Conservation (phyloP, 495 filamentous ascomycete species). For the Penicillium flavigenum region DNA sequence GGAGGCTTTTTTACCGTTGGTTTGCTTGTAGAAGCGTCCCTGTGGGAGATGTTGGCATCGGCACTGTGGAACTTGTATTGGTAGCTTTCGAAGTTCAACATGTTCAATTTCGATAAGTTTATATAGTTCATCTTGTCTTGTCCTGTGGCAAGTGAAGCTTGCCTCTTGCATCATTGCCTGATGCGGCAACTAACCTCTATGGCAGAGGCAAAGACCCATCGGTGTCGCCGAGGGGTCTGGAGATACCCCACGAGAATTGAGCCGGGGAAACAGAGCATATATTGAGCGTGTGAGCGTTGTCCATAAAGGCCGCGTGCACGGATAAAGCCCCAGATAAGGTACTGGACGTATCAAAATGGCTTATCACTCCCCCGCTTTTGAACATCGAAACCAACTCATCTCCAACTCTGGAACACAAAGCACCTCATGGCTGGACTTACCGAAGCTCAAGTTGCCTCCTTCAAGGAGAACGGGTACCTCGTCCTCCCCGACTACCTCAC, state of each 20-base stretch:
- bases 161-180: slow-evolving; percentile 13
- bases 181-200: slow-evolving; percentile 2
- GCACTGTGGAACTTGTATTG: background rate
- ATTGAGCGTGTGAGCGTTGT: background rate
- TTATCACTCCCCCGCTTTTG: slow-evolving; percentile 14
- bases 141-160: slow-evolving; percentile 11
- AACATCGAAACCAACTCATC: slow-evolving; percentile 1
- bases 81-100: background rate
- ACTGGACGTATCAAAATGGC: slow-evolving; percentile 5
- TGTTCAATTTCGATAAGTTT: background rate
- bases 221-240: background rate
- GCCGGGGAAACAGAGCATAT: background rate
- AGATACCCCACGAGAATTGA: background rate
- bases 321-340: slow-evolving; percentile 1
- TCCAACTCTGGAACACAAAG: background rate
- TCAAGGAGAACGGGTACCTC: slow-evolving; percentile 83
- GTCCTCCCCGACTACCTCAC: slow-evolving; percentile 78
- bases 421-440: slow-evolving; percentile 58
- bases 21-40: background rate
- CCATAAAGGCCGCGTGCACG: slow-evolving; percentile 1
- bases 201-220: slow-evolving; percentile 10
- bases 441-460: slow-evolving; percentile 65
- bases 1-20: background rate
- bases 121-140: background rate
- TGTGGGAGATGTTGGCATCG: background rate